Percentiles rank a stretch among this genome's conserved stretches.
phyloP scores from a whole-genome alignment of 306 rosid species.

The Malus domestica region DNA sequence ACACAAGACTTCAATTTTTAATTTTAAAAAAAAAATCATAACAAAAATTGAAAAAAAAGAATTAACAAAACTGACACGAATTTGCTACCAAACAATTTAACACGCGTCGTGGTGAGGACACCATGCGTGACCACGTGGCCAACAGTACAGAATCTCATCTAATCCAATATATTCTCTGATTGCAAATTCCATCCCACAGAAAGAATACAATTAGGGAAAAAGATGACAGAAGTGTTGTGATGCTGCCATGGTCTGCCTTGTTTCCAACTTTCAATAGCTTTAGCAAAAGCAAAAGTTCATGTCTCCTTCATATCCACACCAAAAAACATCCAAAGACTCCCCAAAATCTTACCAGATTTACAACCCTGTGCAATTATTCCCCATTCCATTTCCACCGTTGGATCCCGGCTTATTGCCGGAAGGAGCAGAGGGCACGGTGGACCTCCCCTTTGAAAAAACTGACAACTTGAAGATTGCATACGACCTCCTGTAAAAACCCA shows the following conservation, averaged over 20 bases:
- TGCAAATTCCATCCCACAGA: background rate
- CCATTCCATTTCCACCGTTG: slow-evolving; percentile 7
- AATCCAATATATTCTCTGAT: background rate
- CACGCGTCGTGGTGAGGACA: too few relatives aligned
- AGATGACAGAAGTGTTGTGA: slow-evolving; percentile 3
- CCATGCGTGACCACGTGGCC: too few relatives aligned
- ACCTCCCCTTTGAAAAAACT: slow-evolving; percentile 3
- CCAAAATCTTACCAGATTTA: background rate
- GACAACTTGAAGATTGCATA: background rate
- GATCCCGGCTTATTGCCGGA: background rate
- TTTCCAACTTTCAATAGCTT: slow-evolving; percentile 7
- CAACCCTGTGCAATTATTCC: background rate
- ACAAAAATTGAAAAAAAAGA: too few relatives aligned
- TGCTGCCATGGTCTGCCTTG: slow-evolving; percentile 20
- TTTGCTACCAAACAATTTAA: too few relatives aligned
- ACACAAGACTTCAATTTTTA: too few relatives aligned
- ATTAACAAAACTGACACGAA: too few relatives aligned
- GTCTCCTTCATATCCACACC: slow-evolving; percentile 22
- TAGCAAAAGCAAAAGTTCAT: slow-evolving; percentile 14
- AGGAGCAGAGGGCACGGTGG: slow-evolving; percentile 14
- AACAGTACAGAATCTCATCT: too few relatives aligned
- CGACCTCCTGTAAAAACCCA: background rate
- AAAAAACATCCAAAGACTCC: slow-evolving; percentile 14
- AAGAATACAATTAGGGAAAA: background rate
- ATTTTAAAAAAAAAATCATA: too few relatives aligned